These are phyloP conservation scores for Mycocentrospora acerina DNA, from an alignment of 2,329 filamentous ascomycete species.

Conservation along the genomic window DNA sequence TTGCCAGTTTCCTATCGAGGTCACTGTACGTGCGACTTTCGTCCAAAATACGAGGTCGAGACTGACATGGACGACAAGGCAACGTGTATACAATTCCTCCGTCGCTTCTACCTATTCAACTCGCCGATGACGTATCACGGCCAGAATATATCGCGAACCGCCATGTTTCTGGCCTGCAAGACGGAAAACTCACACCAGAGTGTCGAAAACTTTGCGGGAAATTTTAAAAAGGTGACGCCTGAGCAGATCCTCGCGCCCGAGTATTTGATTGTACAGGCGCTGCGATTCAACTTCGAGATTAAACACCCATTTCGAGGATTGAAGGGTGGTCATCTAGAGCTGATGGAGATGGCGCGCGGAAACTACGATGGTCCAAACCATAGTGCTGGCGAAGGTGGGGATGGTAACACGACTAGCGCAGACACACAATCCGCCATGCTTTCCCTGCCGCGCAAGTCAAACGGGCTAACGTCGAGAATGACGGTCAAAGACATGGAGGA, in stretches of 20 bases:
- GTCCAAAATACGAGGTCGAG: conserved; percentile 1
- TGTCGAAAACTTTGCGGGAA: conserved; percentile 58
- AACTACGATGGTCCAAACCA: conserved; percentile 47
- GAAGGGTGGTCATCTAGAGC: conserved; percentile 82
- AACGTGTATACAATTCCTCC: conserved; percentile 85
- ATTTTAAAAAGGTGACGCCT: conserved; percentile 59
- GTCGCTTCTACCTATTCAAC: conserved; percentile 94
- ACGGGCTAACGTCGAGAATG: conserved; percentile 13
- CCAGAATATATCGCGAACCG: conserved; percentile 83
- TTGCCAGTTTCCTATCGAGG: conserved; percentile 61
- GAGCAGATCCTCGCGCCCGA: conserved; percentile 89
- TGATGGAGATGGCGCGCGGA: conserved; percentile 67
- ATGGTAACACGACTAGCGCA: conserved; percentile 13
- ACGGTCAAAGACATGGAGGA: conserved; percentile 34
- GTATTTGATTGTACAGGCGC: conserved; percentile 86
- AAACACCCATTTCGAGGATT: conserved; percentile 86
- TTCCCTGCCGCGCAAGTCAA: conserved; percentile 23
- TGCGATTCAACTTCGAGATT: conserved; percentile 92
- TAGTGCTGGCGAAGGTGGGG: conserved; percentile 2
- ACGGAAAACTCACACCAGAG: conserved; percentile 81
- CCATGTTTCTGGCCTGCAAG: conserved; percentile 91
- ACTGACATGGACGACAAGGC: conserved; percentile 49
- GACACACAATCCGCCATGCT: conserved; percentile 34
- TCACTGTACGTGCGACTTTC: conserved; percentile 50
- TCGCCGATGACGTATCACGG: conserved; percentile 96